These are phyloP conservation scores for Phyllachora maydis DNA, from an alignment of 2,329 filamentous ascomycete species.

Conservation along the genomic window DNA sequence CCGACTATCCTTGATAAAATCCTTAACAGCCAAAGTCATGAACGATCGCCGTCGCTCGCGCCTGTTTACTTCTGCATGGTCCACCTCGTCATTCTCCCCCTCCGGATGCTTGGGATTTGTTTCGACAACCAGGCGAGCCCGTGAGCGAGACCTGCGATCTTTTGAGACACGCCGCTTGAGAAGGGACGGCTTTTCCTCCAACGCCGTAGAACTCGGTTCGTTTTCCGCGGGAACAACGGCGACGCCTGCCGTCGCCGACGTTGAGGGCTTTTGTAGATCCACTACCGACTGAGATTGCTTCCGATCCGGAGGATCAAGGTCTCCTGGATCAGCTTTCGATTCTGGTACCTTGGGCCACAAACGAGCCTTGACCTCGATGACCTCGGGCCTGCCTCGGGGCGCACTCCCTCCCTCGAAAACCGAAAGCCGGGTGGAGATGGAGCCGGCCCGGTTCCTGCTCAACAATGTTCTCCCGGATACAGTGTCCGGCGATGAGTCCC, in stretches of 20 bases:
- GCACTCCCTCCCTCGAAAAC: conserved; percentile 28
- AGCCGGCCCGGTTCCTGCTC: conserved; percentile 26
- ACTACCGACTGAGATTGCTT: conserved; percentile 38
- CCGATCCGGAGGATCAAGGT: conserved; percentile 26
- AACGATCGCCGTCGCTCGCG: conserved; percentile 29
- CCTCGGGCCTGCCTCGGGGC: conserved; percentile 39
- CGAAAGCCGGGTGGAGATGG: conserved; percentile 31
- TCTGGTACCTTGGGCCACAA: conserved; percentile 31
- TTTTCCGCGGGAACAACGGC: conserved; percentile 6
- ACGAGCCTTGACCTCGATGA: conserved; percentile 71
- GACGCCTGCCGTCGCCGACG: conserved; percentile 9
- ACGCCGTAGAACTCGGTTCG: conserved; percentile 4
- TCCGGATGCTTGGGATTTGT: no score
- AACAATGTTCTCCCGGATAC: no score
- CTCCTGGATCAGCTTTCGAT: conserved; percentile 16
- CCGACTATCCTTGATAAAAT: conserved; percentile 38
- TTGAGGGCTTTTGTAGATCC: conserved; percentile 26
- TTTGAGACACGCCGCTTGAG: conserved; percentile 25
- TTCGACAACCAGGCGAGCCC: no score
- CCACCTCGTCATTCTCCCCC: conserved; percentile 11
- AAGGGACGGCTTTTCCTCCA: conserved; percentile 17
- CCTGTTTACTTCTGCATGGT: conserved; percentile 12
- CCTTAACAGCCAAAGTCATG: conserved; percentile 34
- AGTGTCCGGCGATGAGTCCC: no score
- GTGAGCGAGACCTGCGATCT: conserved; percentile 15